These are phyloP conservation scores for Desmodesmus armatus DNA, from an alignment of 139 green algal genomes.

Conservation along the genomic window DNA sequence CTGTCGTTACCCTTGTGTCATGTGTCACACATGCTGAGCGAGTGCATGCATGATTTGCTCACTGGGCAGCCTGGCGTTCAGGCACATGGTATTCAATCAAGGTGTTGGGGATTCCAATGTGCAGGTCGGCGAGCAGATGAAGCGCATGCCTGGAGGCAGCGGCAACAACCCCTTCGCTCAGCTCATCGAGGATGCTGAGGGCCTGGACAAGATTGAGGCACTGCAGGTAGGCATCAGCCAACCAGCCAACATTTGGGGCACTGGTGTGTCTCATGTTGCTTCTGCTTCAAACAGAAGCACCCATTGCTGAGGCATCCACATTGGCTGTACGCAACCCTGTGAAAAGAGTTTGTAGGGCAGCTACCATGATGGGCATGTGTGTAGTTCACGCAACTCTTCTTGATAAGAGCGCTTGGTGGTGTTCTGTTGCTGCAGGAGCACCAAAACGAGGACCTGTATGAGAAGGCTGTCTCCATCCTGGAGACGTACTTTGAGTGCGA, in stretches of 20 bases:
- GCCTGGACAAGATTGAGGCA: conserved; percentile 99
- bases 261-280: background rate
- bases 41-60: too few species aligned
- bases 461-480: conserved; percentile 97
- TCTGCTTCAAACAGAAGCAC: background rate
- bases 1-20: too few species aligned
- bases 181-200: conserved; percentile 96
- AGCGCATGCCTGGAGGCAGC: conserved; percentile 57
- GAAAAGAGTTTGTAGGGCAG: too few species aligned
- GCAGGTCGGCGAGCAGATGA: conserved; percentile 69
- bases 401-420: too few species aligned
- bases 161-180: conserved; percentile 88
- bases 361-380: too few species aligned
- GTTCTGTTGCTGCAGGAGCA: conserved; percentile 85
- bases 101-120: background rate
- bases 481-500: conserved; percentile 97
- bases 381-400: too few species aligned
- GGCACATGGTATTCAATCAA: background rate
- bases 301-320: background rate
- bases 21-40: too few species aligned
- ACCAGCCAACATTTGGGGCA: background rate
- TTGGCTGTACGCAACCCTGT: too few species aligned
- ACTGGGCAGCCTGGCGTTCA: background rate
- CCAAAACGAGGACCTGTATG: conserved; percentile 97
- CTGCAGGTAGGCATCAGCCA: conserved; percentile 85